Conservation (phyloP, 1,284 basidiomycete genomes). For the Rhodotorula glutinis region DNA sequence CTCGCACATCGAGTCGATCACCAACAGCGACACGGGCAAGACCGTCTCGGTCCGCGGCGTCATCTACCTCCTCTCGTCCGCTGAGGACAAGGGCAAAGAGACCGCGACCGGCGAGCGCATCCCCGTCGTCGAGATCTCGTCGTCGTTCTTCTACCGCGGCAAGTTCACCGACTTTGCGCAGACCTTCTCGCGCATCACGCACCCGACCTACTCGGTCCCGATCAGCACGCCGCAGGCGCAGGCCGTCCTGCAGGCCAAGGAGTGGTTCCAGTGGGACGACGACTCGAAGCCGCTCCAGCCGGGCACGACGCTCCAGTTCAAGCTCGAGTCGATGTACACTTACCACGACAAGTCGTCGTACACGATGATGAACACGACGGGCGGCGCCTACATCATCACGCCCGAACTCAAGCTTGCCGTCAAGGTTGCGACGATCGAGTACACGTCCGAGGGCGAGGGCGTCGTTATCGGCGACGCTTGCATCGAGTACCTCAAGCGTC, state of each 20-base stretch:
- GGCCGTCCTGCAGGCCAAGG: slow-evolving; percentile 89
- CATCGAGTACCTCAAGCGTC: slow-evolving; percentile 84
- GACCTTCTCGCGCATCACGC: slow-evolving; percentile 89
- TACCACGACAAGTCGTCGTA: slow-evolving; percentile 90
- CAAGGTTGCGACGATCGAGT: slow-evolving; percentile 83
- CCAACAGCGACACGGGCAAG: slow-evolving; percentile 88
- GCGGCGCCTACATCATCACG: slow-evolving; percentile 61
- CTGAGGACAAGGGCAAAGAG: slow-evolving; percentile 53
- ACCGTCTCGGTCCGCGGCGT: slow-evolving; percentile 73
- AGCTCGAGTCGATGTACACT: slow-evolving; percentile 74
- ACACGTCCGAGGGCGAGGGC: slow-evolving; percentile 63
- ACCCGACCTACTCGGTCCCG: slow-evolving; percentile 79
- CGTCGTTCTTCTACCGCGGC: slow-evolving; percentile 95
- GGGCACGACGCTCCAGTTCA: slow-evolving; percentile 84
- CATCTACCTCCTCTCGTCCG: slow-evolving; percentile 60
- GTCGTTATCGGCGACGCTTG: slow-evolving; percentile 91
- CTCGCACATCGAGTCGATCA: slow-evolving; percentile 82
- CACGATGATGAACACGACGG: slow-evolving; percentile 75
- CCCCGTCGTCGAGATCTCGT: slow-evolving; percentile 87
- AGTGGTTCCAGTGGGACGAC: slow-evolving; percentile 97
- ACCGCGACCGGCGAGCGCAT: slow-evolving; percentile 51
- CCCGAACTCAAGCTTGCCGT: slow-evolving; percentile 50
- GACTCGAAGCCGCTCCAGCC: slow-evolving; percentile 68
- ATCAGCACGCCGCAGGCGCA: slow-evolving; percentile 74
- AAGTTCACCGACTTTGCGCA: slow-evolving; percentile 88